Conservation (phyloP, 495 filamentous ascomycete species). For the Alectoria sarmentosa region DNA sequence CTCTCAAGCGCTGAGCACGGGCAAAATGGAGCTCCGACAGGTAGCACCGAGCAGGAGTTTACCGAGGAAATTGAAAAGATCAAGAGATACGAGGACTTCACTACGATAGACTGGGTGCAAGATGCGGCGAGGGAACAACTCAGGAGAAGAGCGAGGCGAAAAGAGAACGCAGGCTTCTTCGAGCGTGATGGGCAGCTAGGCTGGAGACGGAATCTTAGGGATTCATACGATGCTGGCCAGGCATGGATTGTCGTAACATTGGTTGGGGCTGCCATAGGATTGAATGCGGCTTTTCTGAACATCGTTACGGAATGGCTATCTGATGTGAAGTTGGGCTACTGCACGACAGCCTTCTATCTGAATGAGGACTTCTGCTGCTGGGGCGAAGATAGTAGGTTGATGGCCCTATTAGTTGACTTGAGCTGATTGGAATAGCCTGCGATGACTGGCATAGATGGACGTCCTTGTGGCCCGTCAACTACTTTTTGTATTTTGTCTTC, state of each 20-base stretch:
- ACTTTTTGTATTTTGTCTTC: conserved; percentile 81
- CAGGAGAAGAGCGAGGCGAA: conserved; percentile 65
- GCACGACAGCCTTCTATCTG: conserved; percentile 90
- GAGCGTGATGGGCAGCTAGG: conserved; percentile 62
- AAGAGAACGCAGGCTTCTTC: conserved; percentile 68
- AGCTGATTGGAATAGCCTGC: conserved; percentile 43
- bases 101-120: conserved; percentile 99
- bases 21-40: conserved; percentile 41
- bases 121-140: conserved; percentile 89
- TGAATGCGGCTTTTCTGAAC: conserved; percentile 90
- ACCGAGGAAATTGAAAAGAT: conserved; percentile 96
- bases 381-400: conserved; percentile 76
- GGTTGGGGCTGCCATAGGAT: conserved; percentile 83
- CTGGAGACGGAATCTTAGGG: conserved; percentile 75
- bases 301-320: conserved; percentile 96
- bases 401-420: not conserved
- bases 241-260: conserved; percentile 97
- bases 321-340: conserved; percentile 91
- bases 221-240: conserved; percentile 93
- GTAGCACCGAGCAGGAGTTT: conserved; percentile 51
- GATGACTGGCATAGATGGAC: conserved; percentile 89
- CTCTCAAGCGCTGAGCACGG: conserved; percentile 58
- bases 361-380: conserved; percentile 99
- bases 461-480: conserved; percentile 68
- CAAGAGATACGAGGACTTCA: conserved; percentile 96